These are phyloP conservation scores for Pisolithus orientalis DNA, from an alignment of 768 basidiomycete genomes.

Conservation along the genomic window DNA sequence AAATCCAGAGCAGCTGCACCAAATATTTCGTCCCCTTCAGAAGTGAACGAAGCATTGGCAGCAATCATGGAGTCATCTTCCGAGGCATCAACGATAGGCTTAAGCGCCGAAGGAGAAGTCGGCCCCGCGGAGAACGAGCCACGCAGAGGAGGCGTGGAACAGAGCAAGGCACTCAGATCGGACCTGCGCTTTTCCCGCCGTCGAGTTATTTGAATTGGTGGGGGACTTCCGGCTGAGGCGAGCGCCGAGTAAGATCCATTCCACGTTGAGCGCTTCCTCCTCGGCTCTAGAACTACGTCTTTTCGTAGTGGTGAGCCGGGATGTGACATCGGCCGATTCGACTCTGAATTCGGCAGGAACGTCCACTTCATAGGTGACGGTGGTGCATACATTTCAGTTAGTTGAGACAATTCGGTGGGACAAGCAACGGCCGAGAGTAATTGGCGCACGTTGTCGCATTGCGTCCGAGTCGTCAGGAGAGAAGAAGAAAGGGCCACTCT, in stretches of 20 bases:
- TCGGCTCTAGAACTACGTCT: conserved; percentile 16
- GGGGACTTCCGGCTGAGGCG: conserved; percentile 40
- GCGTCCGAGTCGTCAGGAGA: conserved; percentile 67
- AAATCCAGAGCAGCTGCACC: conserved; percentile 58
- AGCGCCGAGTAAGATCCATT: conserved; percentile 58
- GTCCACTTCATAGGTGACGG: conserved; percentile 45
- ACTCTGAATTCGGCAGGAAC: conserved; percentile 17
- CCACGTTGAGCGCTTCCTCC: conserved; percentile 66
- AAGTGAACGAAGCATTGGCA: conserved; percentile 13
- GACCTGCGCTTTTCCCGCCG: conserved; percentile 49
- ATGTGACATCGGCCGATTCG: conserved; percentile 42
- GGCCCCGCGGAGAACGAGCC: conserved; percentile 38
- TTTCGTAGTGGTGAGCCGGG: conserved; percentile 22
- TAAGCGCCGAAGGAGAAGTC: conserved; percentile 21
- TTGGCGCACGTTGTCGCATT: conserved; percentile 78
- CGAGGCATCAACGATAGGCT: conserved; percentile 29
- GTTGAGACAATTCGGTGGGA: conserved; percentile 64
- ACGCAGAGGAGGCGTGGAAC: conserved; percentile 16
- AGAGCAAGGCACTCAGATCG: conserved; percentile 45
- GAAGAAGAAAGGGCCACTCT: conserved; percentile 69
- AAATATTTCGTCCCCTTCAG: conserved; percentile 37
- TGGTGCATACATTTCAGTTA: conserved; percentile 86
- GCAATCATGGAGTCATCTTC: conserved; percentile 27
- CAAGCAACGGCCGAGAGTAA: conserved; percentile 72
- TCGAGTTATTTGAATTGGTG: conserved; percentile 34